Conservation (phyloP, 495 filamentous ascomycete genomes). For the Podospora comata region DNA sequence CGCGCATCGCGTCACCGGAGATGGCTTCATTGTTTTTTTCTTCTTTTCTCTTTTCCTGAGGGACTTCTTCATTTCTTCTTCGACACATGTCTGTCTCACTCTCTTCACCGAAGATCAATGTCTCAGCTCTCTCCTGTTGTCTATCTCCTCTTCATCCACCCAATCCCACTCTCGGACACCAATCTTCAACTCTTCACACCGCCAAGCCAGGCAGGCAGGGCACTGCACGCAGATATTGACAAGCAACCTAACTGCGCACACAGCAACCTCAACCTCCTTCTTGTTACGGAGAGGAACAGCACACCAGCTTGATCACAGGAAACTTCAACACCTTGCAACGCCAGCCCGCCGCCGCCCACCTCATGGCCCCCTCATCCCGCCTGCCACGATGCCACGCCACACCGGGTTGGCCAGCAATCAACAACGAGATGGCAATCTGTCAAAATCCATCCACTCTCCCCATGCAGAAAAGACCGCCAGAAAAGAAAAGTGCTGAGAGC, state of each 20-base stretch:
- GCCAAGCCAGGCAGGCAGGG: not conserved
- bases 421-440: conserved; percentile 7
- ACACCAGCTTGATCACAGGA: not conserved
- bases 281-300: not conserved
- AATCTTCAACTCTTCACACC: conserved; percentile 9
- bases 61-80: not conserved
- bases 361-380: too few relatives aligned
- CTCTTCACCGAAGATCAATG: conserved; percentile 7
- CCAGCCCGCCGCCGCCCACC: not conserved
- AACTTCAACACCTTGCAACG: not conserved
- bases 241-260: not conserved
- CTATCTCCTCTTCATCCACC: not conserved
- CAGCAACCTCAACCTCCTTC: too few relatives aligned
- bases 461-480: not conserved
- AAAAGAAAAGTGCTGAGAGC: not conserved
- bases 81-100: conserved; percentile 3
- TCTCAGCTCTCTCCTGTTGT: not conserved
- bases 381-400: not conserved
- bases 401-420: not conserved
- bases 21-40: not conserved
- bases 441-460: conserved; percentile 2
- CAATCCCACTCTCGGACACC: conserved; percentile 9
- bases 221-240: not conserved
- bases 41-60: not conserved
- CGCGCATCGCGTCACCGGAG: conserved; percentile 15